Conservation (phyloP, 2,329 filamentous ascomycete species). For the Talaromyces funiculosus region DNA sequence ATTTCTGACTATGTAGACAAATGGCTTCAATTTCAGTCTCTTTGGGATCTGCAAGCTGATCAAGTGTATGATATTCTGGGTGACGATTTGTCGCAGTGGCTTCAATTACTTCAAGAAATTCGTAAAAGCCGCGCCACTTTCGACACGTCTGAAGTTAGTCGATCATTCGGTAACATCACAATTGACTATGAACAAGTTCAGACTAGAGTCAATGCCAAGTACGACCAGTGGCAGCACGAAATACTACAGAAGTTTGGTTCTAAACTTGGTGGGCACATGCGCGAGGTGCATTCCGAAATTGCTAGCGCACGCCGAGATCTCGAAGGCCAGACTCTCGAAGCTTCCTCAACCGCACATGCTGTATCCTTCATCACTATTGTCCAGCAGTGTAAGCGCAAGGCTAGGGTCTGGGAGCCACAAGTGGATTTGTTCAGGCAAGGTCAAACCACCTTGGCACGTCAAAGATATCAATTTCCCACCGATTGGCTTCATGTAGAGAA, state of each 20-base stretch:
- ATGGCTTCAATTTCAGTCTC: constrained; percentile 96
- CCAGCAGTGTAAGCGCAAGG: constrained; percentile 90
- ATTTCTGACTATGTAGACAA: constrained; percentile 89
- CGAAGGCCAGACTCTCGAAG: constrained; percentile 86
- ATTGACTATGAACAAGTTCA: constrained; percentile 99
- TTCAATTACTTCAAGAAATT: constrained; percentile 94
- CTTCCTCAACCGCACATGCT: constrained; percentile 90
- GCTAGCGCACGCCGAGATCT: constrained; percentile 85
- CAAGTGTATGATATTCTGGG: constrained; percentile 90
- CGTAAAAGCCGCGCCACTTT: constrained; percentile 93
- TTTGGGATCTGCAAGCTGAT: constrained; percentile 96
- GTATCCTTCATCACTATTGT: constrained; percentile 98
- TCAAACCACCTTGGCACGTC: constrained; percentile 82
- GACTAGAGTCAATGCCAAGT: constrained; percentile 97
- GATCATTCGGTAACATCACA: constrained; percentile 85
- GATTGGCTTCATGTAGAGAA: constrained; percentile 97
- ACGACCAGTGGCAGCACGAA: constrained; percentile 99
- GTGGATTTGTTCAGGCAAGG: constrained; percentile 95
- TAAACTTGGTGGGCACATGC: constrained; percentile 82
- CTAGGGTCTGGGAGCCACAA: constrained; percentile 89
- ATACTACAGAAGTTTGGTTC: constrained; percentile 89
- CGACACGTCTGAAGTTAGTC: constrained; percentile 90
- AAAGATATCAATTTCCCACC: constrained; percentile 85
- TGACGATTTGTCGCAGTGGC: constrained; percentile 85
- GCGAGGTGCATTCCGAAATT: constrained; percentile 86